These are phyloP conservation scores for Russula sp. DNA, from an alignment of 768 basidiomycete species.

Conservation along the genomic window DNA sequence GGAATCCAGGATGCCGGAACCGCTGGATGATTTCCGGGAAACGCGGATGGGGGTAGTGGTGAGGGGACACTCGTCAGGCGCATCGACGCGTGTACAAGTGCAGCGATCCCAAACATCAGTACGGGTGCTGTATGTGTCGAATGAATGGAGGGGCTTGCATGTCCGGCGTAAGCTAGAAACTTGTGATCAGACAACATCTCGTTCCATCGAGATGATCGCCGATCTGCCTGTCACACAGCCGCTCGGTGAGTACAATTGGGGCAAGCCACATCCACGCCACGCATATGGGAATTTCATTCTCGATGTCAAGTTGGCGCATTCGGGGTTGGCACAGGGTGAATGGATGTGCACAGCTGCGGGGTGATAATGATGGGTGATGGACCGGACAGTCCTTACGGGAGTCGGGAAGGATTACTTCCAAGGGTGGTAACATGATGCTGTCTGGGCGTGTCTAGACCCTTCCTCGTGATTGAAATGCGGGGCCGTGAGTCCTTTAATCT, in stretches of 20 bases:
- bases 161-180: not conserved
- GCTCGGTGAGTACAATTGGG: not conserved
- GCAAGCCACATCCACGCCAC: not conserved
- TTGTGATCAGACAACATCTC: not conserved
- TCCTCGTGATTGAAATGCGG: not conserved
- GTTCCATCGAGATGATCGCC: conserved; percentile 6
- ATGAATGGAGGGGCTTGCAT: not conserved
- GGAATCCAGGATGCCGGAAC: not conserved
- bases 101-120: not conserved
- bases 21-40: not conserved
- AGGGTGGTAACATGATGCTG: not conserved
- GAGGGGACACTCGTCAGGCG: not conserved
- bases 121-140: not conserved
- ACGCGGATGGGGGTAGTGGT: not conserved
- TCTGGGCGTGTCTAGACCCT: not conserved
- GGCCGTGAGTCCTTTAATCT: conserved; percentile 3
- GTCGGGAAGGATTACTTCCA: not conserved
- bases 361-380: not conserved
- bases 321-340: not conserved
- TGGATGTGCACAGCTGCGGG: not conserved
- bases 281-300: not conserved
- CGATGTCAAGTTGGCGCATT: not conserved
- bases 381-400: not conserved
- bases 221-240: conserved; percentile 8
- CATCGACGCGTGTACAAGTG: not conserved